Evolutionary conservation across 2,329 filamentous ascomycete species (phyloP).

Genomic region (Pseudogymnoascus pannorum): DNA sequence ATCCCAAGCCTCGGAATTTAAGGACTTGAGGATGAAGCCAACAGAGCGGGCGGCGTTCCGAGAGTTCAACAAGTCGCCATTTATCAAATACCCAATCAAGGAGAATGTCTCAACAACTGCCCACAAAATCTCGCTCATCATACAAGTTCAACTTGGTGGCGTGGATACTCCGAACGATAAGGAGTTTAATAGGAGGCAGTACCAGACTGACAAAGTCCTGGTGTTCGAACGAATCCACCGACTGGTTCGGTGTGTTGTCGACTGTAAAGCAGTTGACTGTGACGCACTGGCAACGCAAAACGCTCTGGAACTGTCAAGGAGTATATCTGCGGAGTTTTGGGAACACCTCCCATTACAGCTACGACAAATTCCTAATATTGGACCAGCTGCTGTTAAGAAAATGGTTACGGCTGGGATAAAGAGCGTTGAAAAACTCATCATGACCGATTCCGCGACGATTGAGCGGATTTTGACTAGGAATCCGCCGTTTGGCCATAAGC

Average conservation of each 20-base stretch:
- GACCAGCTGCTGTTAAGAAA: conserved; percentile 66
- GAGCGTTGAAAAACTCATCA: conserved; percentile 62
- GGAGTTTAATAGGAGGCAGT: conserved; percentile 45
- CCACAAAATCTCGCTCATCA: conserved; percentile 70
- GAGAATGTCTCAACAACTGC: conserved; percentile 56
- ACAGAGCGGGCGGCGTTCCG: conserved; percentile 65
- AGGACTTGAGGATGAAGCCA: conserved; percentile 61
- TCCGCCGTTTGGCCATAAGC: conserved; percentile 70
- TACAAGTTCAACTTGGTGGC: conserved; percentile 67
- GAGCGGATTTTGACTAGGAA: conserved; percentile 72
- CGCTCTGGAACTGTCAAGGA: conserved; percentile 70
- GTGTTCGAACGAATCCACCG: conserved; percentile 65
- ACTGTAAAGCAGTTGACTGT: conserved; percentile 52
- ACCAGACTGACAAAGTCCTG: conserved; percentile 50
- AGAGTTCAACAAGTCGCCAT: conserved; percentile 60
- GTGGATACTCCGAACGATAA: conserved; percentile 56
- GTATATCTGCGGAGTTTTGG: conserved; percentile 65
- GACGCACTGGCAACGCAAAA: conserved; percentile 63
- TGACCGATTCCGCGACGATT: conserved; percentile 61
- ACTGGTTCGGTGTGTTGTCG: conserved; percentile 66
- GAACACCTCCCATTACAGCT: conserved; percentile 76
- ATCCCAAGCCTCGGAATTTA: conserved; percentile 64
- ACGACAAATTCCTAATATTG: conserved; percentile 74
- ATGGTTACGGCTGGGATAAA: conserved; percentile 63
- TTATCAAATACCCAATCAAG: conserved; percentile 64